A percentile compares a stretch with the other conserved stretches of the same genome.
These are phyloP conservation scores for Colletotrichum phormii DNA, from an alignment of 2,329 filamentous ascomycete genomes.

Conservation along the genomic window DNA sequence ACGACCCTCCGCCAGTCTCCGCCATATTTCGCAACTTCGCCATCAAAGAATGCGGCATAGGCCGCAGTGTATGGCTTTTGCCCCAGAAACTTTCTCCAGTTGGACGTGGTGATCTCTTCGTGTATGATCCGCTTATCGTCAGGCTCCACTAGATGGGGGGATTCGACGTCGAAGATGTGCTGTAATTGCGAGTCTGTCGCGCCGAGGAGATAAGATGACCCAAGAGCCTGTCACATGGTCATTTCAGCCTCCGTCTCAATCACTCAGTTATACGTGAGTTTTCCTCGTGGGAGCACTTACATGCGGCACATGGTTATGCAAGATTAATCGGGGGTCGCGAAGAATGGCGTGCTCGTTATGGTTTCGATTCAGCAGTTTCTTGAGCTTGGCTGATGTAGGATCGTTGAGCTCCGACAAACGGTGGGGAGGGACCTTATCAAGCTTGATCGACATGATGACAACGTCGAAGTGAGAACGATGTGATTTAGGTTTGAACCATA, in stretches of 20 bases:
- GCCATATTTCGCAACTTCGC: not conserved
- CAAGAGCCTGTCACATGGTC: not conserved
- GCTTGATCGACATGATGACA: not conserved
- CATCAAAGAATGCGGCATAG: not conserved
- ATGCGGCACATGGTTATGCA: not conserved
- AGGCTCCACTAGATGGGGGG: not conserved
- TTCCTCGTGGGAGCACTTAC: not conserved
- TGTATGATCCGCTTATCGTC: not conserved
- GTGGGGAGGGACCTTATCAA: not conserved
- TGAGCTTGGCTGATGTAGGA: not conserved
- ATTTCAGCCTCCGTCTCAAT: not conserved
- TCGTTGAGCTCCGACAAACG: not conserved
- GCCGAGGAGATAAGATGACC: not conserved
- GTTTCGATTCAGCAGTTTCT: not conserved
- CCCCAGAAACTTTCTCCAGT: not conserved
- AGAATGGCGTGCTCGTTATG: not conserved
- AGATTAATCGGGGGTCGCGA: not conserved
- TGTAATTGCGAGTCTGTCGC: not conserved
- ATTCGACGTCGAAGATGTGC: not conserved
- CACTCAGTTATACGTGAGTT: no score
- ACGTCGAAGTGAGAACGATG: not conserved
- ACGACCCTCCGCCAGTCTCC: not conserved
- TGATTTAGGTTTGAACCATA: not conserved
- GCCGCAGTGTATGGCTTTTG: not conserved
- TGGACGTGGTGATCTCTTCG: not conserved